Evolutionary conservation across 192 early-diverging fungal genomes (phyloP), one percentile per base, ranked within the genome.

Genomic region (Allomyces macrogynus): DNA sequence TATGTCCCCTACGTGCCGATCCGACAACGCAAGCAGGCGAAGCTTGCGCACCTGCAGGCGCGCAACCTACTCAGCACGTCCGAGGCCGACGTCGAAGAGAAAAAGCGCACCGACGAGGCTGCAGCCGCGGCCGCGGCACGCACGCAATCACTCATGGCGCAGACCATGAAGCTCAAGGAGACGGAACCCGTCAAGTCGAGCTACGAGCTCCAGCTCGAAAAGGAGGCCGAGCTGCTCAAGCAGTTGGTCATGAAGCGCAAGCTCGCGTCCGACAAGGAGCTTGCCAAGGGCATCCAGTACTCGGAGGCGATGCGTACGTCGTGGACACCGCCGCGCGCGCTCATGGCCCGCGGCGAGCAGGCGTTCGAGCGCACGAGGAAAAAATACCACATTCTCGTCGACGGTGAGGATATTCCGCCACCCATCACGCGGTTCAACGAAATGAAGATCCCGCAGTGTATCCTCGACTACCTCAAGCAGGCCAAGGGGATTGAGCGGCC

Each of bases 341-440:
- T 94, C 44, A 78, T 81, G 23, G 79, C 75, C 10, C 67, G 82
- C 70, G 42, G 84, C 0, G 72, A 77, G 23, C 73, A 76, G 40
- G 77, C 80, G 8, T 61, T 77, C 23, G 71, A 80, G 43, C 72
- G 73, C 1, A 74, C 87, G 10, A 82, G 92, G n/a, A 76, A 87
- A 62, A 86, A 91, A 63, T 92, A 76, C 70, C 91, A 93, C 70
- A 97, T 97, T 66, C 68, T 91, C 67, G 82, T 86, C 2, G 93
- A 95, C 54, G 95, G 95, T 11, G 85, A 89, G 10, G 76, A 92
- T 62, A 71, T 84, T 0, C 89, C 91, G 4, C 88, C 93, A 9
- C 92, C 89, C 0, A 84, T 97, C 70, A 80, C 80, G 67, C 78
- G 82, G 5, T 94, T 94, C 73, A 71, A 77, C 71, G 80, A 86